Base-by-base conservation (phyloP, 306 rosid genomes). In the Cyamopsis tetragonoloba region DNA sequence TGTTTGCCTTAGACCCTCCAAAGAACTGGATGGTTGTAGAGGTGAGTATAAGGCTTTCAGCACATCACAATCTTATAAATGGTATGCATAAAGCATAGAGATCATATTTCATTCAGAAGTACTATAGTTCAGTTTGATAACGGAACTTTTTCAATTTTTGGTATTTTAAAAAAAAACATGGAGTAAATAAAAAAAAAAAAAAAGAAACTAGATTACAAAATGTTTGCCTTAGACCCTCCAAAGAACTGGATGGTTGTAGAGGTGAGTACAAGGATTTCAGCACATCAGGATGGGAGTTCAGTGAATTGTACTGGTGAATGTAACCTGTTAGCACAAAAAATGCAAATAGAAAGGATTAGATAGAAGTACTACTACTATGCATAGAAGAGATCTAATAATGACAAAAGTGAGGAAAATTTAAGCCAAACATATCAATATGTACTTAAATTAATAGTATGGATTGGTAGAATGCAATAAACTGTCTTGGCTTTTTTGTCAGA, bases 261-360 rank as follows among this genome's bases (percentile, higher is more conserved):
- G 99, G 99, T 57, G 99, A 95, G 77, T 95, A 91, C 53, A 95
- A 83, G 35, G 97, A 95, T 86, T 90, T 95, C 69, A 95, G 54
- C 79, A 95, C 92, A 79, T 95, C 97, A 69, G 97, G 99, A 73
- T 95, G 95, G 24, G 97, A 95, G 82, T 90, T 83, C 74, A 95
- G 79, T 53, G 97, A 90, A 83, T 95, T 95, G 82, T 95, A 95
- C 70, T 90, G 95, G 83, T 82, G 90, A 58, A 90, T 83, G 79
- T 90, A 88, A 61, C 89, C 99, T 95, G 91, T 58, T 64, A 71
- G 70, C 64, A 75, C 22, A 72, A 46, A 72, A 43, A 62, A 68
- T 17, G 26, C 28, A 42, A 39, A 78, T n/a, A 46, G 37, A 66
- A 58, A 73, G 35, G 15, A 47, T 61, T 18, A 54, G 65, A 4